A percentile compares a stretch with the other conserved stretches of the same genome.
phyloP scores from a whole-genome alignment of 495 filamentous ascomycete genomes.

The Lophium mytilinum region DNA sequence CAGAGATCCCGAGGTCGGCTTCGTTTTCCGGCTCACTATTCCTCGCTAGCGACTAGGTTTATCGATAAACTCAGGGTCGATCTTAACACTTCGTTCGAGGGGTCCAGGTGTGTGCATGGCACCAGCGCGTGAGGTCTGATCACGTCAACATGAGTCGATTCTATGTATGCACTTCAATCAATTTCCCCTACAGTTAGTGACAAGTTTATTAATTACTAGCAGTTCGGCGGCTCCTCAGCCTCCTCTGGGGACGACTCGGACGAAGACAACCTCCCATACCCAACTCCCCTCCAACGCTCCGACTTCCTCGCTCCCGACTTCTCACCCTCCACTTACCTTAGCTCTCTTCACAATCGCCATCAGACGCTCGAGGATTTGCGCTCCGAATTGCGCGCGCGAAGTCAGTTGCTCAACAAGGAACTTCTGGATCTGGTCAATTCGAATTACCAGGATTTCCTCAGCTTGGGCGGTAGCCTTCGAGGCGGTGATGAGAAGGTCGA shows the following conservation, averaged over 20 bases:
- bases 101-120: too few species aligned
- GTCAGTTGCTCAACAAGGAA: slow-evolving; percentile 67
- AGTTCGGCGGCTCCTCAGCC: slow-evolving; percentile 9
- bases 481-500: slow-evolving; percentile 89
- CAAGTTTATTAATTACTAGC: not conserved
- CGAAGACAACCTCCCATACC: slow-evolving; percentile 69
- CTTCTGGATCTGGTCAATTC: slow-evolving; percentile 88
- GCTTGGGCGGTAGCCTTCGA: slow-evolving; percentile 67
- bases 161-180: slow-evolving; percentile 30
- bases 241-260: slow-evolving; percentile 40
- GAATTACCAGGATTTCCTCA: slow-evolving; percentile 85
- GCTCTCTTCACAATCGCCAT: slow-evolving; percentile 73
- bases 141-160: slow-evolving; percentile 36
- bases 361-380: slow-evolving; percentile 95
- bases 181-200: not conserved
- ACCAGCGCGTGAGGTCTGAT: not conserved
- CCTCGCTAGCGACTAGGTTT: not conserved
- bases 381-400: slow-evolving; percentile 69
- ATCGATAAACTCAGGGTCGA: not conserved
- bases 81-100: too few species aligned
- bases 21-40: slow-evolving; percentile 7
- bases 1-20: slow-evolving; percentile 2
- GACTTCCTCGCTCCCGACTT: slow-evolving; percentile 76
- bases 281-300: slow-evolving; percentile 64
- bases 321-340: slow-evolving; percentile 73